Conservation (phyloP, 202 grass and related monocot species). For the Saccharum hybrid region DNA sequence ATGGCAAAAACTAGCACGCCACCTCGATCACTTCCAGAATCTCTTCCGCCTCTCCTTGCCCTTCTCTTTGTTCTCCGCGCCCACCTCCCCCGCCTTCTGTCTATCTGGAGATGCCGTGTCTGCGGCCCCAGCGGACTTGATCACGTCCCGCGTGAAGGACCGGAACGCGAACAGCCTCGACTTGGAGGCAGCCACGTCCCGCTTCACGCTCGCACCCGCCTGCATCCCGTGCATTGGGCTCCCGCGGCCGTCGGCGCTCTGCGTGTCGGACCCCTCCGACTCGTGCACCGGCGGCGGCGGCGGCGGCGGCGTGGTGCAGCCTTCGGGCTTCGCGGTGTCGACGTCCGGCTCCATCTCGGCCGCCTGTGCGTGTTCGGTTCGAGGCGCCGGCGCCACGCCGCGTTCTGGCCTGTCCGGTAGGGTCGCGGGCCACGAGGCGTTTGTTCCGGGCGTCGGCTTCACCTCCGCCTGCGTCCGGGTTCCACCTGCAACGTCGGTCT, state of each 20-base stretch:
- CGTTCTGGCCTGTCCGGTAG: slow-evolving; percentile 12
- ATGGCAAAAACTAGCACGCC: background rate
- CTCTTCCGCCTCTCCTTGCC: slow-evolving; percentile 34
- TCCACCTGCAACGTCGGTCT: background rate
- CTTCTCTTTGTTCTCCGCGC: slow-evolving; percentile 37
- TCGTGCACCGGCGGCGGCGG: slow-evolving; percentile 23
- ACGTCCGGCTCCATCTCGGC: background rate
- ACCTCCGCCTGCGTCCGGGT: background rate
- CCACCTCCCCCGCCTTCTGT: slow-evolving; percentile 15
- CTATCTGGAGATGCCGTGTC: background rate
- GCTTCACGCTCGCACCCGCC: background rate
- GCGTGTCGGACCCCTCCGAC: slow-evolving; percentile 34
- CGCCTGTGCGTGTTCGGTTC: background rate
- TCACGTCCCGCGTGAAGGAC: slow-evolving; percentile 44
- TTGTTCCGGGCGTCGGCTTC: background rate
- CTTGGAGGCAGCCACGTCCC: slow-evolving; percentile 30
- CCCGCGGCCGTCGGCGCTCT: slow-evolving; percentile 14
- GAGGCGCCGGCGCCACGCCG: background rate
- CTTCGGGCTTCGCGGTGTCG: slow-evolving; percentile 10
- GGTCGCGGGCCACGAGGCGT: background rate
- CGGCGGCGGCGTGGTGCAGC: slow-evolving; percentile 31
- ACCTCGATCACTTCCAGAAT: slow-evolving; percentile 52
- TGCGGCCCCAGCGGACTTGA: background rate
- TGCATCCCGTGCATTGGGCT: slow-evolving; percentile 11
- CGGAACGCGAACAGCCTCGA: slow-evolving; percentile 48